These are phyloP conservation scores for Thermoascus crustaceus DNA, from an alignment of 2,329 filamentous ascomycete genomes.

Conservation along the genomic window DNA sequence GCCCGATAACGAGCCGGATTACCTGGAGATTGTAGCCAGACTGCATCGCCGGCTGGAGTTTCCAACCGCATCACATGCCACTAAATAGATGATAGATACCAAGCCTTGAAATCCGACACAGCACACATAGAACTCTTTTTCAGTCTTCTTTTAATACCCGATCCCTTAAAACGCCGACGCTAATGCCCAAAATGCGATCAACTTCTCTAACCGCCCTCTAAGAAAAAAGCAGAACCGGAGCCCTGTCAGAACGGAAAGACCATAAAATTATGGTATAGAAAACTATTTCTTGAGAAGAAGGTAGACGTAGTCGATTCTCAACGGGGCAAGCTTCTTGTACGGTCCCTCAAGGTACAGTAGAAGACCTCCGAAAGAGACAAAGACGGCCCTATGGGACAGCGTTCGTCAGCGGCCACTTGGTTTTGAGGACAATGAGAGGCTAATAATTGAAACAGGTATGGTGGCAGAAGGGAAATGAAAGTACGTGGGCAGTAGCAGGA, in stretches of 20 bases:
- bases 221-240: slow-evolving; percentile 6
- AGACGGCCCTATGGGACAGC: slow-evolving; percentile 64
- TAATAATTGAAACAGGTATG: no score
- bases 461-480: no score
- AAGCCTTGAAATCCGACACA: not conserved
- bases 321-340: slow-evolving; percentile 85
- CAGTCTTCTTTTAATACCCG: slow-evolving; percentile 4
- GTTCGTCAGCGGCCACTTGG: slow-evolving; percentile 17
- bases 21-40: slow-evolving; percentile 64
- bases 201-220: slow-evolving; percentile 3
- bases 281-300: slow-evolving; percentile 84
- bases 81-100: slow-evolving; percentile 7
- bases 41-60: slow-evolving; percentile 76
- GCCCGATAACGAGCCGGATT: slow-evolving; percentile 67
- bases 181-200: slow-evolving; percentile 19
- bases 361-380: slow-evolving; percentile 86
- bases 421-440: not conserved
- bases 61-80: slow-evolving; percentile 49
- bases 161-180: slow-evolving; percentile 31
- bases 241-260: no score
- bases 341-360: slow-evolving; percentile 87
- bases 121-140: slow-evolving; percentile 21
- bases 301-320: slow-evolving; percentile 91
- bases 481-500: no score
- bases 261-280: slow-evolving; percentile 5